Percentiles rank a stretch among this genome's conserved stretches.
Evolutionary conservation across 169 alveolate species (phyloP).

Genomic region (Cryptosporidium viatorum): DNA sequence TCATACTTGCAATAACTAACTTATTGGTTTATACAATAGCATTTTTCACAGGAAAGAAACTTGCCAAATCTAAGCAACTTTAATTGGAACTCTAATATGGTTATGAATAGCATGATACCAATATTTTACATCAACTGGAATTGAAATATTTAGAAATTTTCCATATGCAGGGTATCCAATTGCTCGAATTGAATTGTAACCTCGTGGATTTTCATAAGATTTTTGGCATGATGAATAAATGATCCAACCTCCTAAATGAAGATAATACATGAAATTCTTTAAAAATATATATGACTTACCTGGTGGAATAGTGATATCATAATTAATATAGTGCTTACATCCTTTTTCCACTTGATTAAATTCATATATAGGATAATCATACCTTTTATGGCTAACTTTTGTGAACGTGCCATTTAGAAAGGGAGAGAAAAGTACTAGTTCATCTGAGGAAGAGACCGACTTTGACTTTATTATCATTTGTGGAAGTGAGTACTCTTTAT

Average conservation of each 20-base stretch:
- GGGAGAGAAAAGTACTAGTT: conserved; percentile 17
- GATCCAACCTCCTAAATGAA: conserved; percentile 59
- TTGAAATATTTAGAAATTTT: neutral
- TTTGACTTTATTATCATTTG: conserved; percentile 24
- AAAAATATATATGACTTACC: conserved; percentile 23
- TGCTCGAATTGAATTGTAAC: conserved; percentile 63
- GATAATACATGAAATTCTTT: neutral
- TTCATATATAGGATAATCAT: conserved; percentile 42
- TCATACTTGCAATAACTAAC: conserved; percentile 15
- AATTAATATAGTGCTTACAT: conserved; percentile 41
- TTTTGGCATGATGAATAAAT: conserved; percentile 52
- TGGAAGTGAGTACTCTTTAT: conserved; percentile 36
- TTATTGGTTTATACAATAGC: conserved; percentile 28
- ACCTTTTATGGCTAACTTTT: neutral
- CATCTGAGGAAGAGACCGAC: neutral
- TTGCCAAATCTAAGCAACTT: neutral
- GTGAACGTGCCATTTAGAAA: conserved; percentile 61
- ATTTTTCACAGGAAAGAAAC: neutral
- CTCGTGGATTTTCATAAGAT: conserved; percentile 46
- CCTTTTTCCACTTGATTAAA: neutral
- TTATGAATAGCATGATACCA: conserved; percentile 51
- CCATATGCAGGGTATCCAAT: conserved; percentile 69
- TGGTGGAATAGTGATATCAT: conserved; percentile 72
- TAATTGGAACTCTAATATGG: conserved; percentile 62
- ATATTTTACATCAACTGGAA: conserved; percentile 32